phyloP scores from a whole-genome alignment of 2,329 filamentous ascomycete genomes.

The Emericellopsis cladophorae region DNA sequence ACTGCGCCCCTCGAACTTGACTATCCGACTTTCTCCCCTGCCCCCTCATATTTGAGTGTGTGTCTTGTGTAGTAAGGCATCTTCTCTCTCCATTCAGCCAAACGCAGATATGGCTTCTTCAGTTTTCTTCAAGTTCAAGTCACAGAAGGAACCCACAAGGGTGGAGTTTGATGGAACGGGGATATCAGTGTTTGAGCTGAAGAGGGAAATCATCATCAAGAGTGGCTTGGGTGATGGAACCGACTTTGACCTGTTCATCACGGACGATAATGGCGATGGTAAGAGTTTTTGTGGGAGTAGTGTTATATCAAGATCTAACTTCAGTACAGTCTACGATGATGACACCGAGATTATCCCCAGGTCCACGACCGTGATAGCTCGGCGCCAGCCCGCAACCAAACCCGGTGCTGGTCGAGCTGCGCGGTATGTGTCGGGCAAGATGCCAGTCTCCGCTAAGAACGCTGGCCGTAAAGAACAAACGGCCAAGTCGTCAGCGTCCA shows the following conservation, averaged over 20 bases:
- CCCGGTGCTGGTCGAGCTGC: conserved; percentile 83
- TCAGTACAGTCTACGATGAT: conserved; percentile 73
- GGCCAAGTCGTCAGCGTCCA: conserved; percentile 43
- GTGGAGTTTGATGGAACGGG: conserved; percentile 96
- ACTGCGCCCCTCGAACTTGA: too few relatives aligned
- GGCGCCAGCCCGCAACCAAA: conserved; percentile 71
- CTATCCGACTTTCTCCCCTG: too few relatives aligned
- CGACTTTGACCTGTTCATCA: conserved; percentile 91
- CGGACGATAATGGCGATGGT: conserved; percentile 86
- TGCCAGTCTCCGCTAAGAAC: conserved; percentile 80
- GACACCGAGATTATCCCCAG: conserved; percentile 95
- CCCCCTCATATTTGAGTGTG: too few relatives aligned
- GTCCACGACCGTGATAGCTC: conserved; percentile 85
- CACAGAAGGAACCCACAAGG: conserved; percentile 85
- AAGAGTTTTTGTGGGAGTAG: conserved; percentile 21
- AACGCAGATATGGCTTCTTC: conserved; percentile 69
- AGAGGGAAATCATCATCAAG: conserved; percentile 94
- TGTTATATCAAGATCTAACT: neutral
- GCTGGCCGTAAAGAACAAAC: conserved; percentile 52
- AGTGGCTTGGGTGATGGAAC: conserved; percentile 89
- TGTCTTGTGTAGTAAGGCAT: too few relatives aligned
- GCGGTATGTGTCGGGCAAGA: conserved; percentile 91
- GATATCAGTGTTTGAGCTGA: conserved; percentile 96
- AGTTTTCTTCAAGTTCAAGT: conserved; percentile 99
- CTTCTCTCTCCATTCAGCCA: conserved; percentile 9